Evolutionary conservation across 805 yeast species (phyloP), one percentile per base, ranked within the genome.

Genomic region (Yarrowia sp.): DNA sequence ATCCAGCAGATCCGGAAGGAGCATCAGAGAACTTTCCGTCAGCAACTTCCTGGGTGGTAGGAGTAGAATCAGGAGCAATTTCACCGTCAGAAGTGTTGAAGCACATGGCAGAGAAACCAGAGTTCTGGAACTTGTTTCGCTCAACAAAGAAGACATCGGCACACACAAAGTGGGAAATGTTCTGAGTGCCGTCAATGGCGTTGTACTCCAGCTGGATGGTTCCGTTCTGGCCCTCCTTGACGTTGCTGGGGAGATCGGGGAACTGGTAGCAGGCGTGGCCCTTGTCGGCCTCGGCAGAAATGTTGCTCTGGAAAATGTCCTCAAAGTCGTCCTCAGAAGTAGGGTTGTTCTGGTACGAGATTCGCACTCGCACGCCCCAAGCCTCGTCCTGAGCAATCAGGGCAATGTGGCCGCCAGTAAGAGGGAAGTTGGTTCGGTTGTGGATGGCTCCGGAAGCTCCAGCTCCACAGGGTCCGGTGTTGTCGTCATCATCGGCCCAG

Each of bases 181-280:
- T 80, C 24, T 67, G 51, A 16, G 70, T 66, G 26, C 74, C 76
- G 63, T 79, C 81, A n/a, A 75, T 52, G 67, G 82, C 82, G 11
- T 66, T 63, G 71, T 80, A 80, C 69, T 74, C 77, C 64, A 79
- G 74, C 72, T 80, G 82, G 68, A 80, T 75, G 35, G 83, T 80
- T 26, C 82, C 83, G 61, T 72, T 69, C 67, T 76, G 78, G 66
- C 82, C 83, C 26, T 73, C 67, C 41, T 71, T 71, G 66, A 79
- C 71, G 38, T 68, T 62, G 19, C 76, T 73, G 54, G 81, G 79
- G 66, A 70, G 77, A 62, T 80, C 81, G 62, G 82, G 82, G 71
- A 79, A 67, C 70, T 75, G 75, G 76, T 75, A 80, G 73, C 83
- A 80, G 51, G 80, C 76, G 71, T 80, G 83, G 33, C 83, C 83